Evolutionary conservation across 495 filamentous ascomycete species (phyloP).

Genomic region (Hypoxylon crocopeplum): DNA sequence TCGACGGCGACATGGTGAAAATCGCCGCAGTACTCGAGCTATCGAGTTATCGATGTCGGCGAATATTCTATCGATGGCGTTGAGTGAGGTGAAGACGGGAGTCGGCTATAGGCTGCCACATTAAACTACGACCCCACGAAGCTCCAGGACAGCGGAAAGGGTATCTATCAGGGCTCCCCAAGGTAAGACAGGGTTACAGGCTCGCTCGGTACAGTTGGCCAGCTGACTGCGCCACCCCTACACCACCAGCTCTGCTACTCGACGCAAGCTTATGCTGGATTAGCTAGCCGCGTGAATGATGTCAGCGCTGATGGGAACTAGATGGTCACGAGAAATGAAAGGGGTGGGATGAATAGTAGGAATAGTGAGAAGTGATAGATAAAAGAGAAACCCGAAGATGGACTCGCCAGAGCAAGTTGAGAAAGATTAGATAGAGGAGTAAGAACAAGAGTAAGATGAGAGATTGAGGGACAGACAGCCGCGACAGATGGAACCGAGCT

Average conservation of each 20-base stretch:
- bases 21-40: conserved; percentile 12
- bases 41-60: conserved; percentile 11
- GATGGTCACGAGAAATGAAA: conserved; percentile 21
- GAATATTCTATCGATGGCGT: not conserved
- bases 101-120: conserved; percentile 22
- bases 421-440: too few relatives aligned
- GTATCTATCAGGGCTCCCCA: too few relatives aligned
- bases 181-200: not conserved
- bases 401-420: conserved; percentile 17
- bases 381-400: too few relatives aligned
- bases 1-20: conserved; percentile 47
- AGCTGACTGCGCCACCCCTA: conserved; percentile 35
- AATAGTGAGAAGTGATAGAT: too few relatives aligned
- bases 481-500: too few relatives aligned
- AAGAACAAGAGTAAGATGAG: too few relatives aligned
- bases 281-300: conserved; percentile 31
- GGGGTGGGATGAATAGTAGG: not conserved
- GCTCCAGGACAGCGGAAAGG: conserved; percentile 14
- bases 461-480: too few relatives aligned
- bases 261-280: conserved; percentile 10
- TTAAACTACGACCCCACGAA: conserved; percentile 13
- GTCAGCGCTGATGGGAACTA: conserved; percentile 21
- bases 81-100: conserved; percentile 12
- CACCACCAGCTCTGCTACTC: conserved; percentile 18
- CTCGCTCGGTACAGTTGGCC: conserved; percentile 11